Conservation (phyloP, 129 eudicot species). For the Rutidosis leptorrhynchoides region DNA sequence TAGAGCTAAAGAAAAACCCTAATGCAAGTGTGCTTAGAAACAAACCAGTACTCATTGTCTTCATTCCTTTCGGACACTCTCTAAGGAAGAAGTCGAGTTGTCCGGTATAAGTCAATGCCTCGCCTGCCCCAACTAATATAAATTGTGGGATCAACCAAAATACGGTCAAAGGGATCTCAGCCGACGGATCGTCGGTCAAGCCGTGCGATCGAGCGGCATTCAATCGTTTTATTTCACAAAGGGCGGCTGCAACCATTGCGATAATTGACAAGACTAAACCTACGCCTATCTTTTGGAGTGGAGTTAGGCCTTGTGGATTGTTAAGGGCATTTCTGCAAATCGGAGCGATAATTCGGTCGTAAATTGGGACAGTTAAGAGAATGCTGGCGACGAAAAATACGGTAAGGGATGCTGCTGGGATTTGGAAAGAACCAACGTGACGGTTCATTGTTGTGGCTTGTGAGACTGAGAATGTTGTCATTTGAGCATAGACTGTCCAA, state of each 20-base stretch:
- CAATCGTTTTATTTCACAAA: background rate
- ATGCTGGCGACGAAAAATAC: background rate
- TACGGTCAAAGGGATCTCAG: background rate
- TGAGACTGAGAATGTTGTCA: background rate
- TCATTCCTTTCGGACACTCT: background rate
- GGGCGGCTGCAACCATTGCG: background rate
- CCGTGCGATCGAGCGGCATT: background rate
- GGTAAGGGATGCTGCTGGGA: background rate
- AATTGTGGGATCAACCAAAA: background rate
- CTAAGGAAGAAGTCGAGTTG: background rate
- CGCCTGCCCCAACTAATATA: background rate
- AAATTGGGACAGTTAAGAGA: background rate
- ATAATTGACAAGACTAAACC: background rate
- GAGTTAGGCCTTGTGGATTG: background rate
- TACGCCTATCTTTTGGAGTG: background rate
- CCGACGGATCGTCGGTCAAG: background rate
- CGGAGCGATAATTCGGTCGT: background rate
- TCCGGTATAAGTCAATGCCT: background rate
- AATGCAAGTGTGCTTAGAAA: background rate
- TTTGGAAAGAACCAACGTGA: background rate
- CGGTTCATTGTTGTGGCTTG: too few species aligned
- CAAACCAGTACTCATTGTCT: background rate
- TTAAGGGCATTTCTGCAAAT: background rate
- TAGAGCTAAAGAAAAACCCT: background rate
- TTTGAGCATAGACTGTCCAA: background rate